Evolutionary conservation across 2,329 filamentous ascomycete species (phyloP).

Genomic region (Colletotrichum orbiculare): DNA sequence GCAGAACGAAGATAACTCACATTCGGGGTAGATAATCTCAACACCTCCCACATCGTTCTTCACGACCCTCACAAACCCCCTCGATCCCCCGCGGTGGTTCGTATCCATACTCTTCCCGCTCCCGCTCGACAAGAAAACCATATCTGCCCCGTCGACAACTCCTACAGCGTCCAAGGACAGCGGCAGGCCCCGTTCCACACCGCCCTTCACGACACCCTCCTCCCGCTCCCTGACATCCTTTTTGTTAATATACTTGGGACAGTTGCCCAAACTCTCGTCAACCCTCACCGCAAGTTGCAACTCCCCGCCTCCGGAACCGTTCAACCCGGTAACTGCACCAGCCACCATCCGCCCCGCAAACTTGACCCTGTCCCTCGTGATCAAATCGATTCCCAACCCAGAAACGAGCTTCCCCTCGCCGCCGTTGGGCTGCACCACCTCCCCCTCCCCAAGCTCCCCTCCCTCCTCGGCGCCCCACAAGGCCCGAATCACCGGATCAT

Average conservation of each 20-base stretch:
- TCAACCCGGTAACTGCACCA: slow-evolving; percentile 61
- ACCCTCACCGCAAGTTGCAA: slow-evolving; percentile 73
- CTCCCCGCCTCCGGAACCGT: slow-evolving; percentile 43
- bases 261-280: slow-evolving; percentile 81
- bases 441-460: slow-evolving; percentile 51
- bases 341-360: slow-evolving; percentile 76
- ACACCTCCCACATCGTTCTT: slow-evolving; percentile 60
- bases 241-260: slow-evolving; percentile 87
- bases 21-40: slow-evolving; percentile 82
- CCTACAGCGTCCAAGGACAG: slow-evolving; percentile 66
- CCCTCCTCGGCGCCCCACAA: slow-evolving; percentile 62
- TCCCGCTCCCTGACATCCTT: slow-evolving; percentile 64
- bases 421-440: slow-evolving; percentile 51
- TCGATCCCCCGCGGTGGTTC: slow-evolving; percentile 81
- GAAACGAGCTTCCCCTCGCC: slow-evolving; percentile 52
- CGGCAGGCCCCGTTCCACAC: slow-evolving; percentile 46
- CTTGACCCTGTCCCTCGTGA: slow-evolving; percentile 78
- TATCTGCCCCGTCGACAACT: slow-evolving; percentile 73
- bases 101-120: slow-evolving; percentile 81
- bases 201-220: slow-evolving; percentile 8
- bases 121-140: slow-evolving; percentile 81
- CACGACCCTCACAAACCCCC: slow-evolving; percentile 78
- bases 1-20: slow-evolving; percentile 43
- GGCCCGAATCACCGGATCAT: slow-evolving; percentile 77
- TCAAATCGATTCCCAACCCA: slow-evolving; percentile 72